Evolutionary conservation across 2,329 filamentous ascomycete species (phyloP).

Genomic region (Neophaeococcomyces aloes): DNA sequence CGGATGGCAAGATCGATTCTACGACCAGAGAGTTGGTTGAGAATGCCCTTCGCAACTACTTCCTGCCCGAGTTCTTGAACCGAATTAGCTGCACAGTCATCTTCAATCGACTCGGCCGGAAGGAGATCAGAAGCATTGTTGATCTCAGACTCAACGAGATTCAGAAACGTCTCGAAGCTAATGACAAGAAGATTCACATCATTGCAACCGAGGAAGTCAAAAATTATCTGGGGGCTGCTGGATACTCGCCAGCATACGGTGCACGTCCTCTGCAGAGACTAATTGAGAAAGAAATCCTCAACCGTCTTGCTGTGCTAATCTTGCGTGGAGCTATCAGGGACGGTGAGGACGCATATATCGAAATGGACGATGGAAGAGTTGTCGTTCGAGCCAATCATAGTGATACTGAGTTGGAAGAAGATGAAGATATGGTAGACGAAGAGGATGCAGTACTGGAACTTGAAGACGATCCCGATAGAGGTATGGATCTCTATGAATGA

Average conservation of each 20-base stretch:
- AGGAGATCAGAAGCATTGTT: constrained; percentile 90
- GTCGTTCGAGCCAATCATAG: constrained; percentile 75
- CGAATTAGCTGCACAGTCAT: constrained; percentile 93
- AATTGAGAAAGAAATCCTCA: constrained; percentile 95
- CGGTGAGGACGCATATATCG: constrained; percentile 70
- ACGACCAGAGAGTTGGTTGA: constrained; percentile 83
- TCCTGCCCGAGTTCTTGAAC: constrained; percentile 97
- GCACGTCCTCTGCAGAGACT: constrained; percentile 77
- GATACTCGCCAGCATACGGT: constrained; percentile 92
- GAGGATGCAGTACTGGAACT: constrained; percentile 65
- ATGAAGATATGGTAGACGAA: constrained; percentile 64
- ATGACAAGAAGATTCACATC: constrained; percentile 77
- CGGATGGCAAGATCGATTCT: constrained; percentile 75
- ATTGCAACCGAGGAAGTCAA: constrained; percentile 75
- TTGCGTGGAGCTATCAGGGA: constrained; percentile 75
- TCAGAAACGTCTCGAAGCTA: constrained; percentile 77
- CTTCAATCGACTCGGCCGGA: constrained; percentile 88
- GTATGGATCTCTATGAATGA: constrained; percentile 55
- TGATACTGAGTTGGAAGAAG: constrained; percentile 49
- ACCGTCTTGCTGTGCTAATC: constrained; percentile 83
- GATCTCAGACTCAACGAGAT: constrained; percentile 81
- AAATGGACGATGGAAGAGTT: constrained; percentile 61
- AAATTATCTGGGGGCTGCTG: constrained; percentile 81
- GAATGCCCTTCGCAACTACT: constrained; percentile 84
- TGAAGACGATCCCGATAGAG: constrained; percentile 42